Percentiles rank a stretch among this genome's conserved stretches.
These are phyloP conservation scores for Venturia carpophila DNA, from an alignment of 2,329 filamentous ascomycete genomes.

Conservation along the genomic window DNA sequence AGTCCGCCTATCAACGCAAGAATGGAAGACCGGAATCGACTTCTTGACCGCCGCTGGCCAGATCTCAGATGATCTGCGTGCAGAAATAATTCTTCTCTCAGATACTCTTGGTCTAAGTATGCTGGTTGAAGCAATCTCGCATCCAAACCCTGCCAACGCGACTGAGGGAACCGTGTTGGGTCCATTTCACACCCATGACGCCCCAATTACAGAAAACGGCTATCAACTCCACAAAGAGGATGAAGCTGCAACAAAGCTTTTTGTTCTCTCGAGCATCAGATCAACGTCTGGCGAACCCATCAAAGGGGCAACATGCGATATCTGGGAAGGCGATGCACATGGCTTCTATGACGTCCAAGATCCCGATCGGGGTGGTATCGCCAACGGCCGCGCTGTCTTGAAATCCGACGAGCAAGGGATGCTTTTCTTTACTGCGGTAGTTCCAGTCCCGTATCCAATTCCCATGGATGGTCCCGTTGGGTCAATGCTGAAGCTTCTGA, in stretches of 20 bases:
- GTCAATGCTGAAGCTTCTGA: constrained; percentile 55
- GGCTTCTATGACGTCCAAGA: constrained; percentile 80
- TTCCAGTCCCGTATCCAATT: constrained; percentile 78
- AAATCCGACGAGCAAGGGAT: constrained; percentile 59
- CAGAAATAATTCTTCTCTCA: constrained; percentile 77
- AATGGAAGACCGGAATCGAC: constrained; percentile 68
- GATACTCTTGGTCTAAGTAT: constrained; percentile 73
- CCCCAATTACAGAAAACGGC: constrained; percentile 33
- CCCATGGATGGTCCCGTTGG: constrained; percentile 80
- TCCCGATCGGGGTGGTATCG: constrained; percentile 47
- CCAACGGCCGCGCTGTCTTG: constrained; percentile 67
- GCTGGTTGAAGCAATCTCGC: constrained; percentile 74
- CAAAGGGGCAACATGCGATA: constrained; percentile 61
- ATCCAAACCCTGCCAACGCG: constrained; percentile 61
- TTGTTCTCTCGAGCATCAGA: constrained; percentile 27
- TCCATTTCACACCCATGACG: constrained; percentile 77
- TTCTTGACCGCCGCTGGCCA: constrained; percentile 68
- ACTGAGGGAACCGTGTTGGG: constrained; percentile 77
- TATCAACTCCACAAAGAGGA: constrained; percentile 11
- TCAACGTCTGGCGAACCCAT: constrained; percentile 58
- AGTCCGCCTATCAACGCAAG: constrained; percentile 63
- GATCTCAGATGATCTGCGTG: constrained; percentile 64
- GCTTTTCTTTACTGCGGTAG: constrained; percentile 81
- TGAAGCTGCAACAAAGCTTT: background rate
- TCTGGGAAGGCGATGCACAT: constrained; percentile 78